phyloP scores from a whole-genome alignment of 306 rosid genomes.

The Gillenia trifoliata region DNA sequence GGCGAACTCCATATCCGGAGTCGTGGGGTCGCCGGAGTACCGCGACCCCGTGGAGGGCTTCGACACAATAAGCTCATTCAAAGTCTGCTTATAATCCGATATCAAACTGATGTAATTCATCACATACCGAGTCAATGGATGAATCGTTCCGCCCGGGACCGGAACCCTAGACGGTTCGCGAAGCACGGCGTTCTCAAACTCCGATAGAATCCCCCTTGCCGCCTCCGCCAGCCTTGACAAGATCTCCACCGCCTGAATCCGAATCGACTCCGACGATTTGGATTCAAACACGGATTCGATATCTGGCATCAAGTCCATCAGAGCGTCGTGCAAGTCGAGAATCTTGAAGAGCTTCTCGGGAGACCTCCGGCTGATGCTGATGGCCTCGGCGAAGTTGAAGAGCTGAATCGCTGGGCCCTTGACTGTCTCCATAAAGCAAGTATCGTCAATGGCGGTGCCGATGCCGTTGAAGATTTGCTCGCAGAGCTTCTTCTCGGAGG shows the following conservation, averaged over 20 bases:
- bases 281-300: conserved; percentile 84
- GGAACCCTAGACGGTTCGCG: conserved; percentile 83
- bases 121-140: conserved; percentile 93
- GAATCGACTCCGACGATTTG: conserved; percentile 73
- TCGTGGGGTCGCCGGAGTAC: conserved; percentile 69
- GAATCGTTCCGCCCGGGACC: conserved; percentile 96
- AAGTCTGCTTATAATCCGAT: conserved; percentile 75
- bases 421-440: conserved; percentile 91
- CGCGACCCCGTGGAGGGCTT: conserved; percentile 84
- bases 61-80: conserved; percentile 85
- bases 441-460: conserved; percentile 77
- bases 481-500: conserved; percentile 88
- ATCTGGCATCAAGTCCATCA: conserved; percentile 82
- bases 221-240: conserved; percentile 91
- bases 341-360: conserved; percentile 94
- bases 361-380: conserved; percentile 84
- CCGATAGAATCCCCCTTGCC: conserved; percentile 84
- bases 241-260: conserved; percentile 91
- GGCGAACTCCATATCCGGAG: conserved; percentile 84
- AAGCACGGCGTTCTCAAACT: conserved; percentile 89
- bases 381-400: conserved; percentile 86
- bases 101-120: conserved; percentile 94
- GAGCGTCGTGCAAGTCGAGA: conserved; percentile 81
- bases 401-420: conserved; percentile 93
- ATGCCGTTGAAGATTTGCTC: conserved; percentile 79